Evolutionary conservation across 2,329 filamentous ascomycete genomes (phyloP).

Genomic region (Colletotrichum destructivum): DNA sequence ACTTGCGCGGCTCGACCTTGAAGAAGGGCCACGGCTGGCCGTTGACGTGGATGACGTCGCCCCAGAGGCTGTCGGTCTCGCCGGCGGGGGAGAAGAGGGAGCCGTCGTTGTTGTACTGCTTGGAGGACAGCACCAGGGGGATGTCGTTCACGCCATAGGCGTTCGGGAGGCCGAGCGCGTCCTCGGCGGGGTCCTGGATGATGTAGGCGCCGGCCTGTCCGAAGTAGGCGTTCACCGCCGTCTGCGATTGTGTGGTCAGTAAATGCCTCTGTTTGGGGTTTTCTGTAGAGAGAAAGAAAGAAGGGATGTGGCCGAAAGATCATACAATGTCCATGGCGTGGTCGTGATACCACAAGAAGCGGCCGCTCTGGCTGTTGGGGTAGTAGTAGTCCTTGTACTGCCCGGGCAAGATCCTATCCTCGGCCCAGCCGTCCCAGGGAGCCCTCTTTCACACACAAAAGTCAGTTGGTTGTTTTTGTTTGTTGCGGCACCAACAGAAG

Average conservation of each 20-base stretch:
- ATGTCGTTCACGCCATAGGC: conserved; percentile 68
- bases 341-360: conserved; percentile 73
- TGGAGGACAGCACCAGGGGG: conserved; percentile 64
- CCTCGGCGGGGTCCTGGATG: conserved; percentile 64
- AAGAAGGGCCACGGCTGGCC: conserved; percentile 72
- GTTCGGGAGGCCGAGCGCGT: conserved; percentile 63
- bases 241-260: conserved; percentile 47
- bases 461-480: conserved; percentile 17
- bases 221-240: conserved; percentile 69
- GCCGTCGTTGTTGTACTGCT: conserved; percentile 67
- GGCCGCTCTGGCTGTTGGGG: conserved; percentile 67
- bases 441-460: conserved; percentile 47
- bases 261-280: too few species aligned
- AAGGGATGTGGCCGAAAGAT: too few species aligned
- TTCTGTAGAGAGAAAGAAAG: background rate
- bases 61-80: conserved; percentile 65
- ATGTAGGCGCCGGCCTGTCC: conserved; percentile 72
- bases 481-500: conserved; percentile 5
- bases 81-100: conserved; percentile 62
- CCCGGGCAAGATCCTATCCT: conserved; percentile 64
- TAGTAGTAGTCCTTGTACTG: conserved; percentile 76
- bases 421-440: conserved; percentile 65
- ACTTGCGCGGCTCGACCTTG: conserved; percentile 72
- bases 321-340: conserved; percentile 55
- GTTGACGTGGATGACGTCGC: conserved; percentile 72